These are phyloP conservation scores for Maudiozyma saulgeensis DNA, from an alignment of 805 yeast genomes.

Conservation along the genomic window DNA sequence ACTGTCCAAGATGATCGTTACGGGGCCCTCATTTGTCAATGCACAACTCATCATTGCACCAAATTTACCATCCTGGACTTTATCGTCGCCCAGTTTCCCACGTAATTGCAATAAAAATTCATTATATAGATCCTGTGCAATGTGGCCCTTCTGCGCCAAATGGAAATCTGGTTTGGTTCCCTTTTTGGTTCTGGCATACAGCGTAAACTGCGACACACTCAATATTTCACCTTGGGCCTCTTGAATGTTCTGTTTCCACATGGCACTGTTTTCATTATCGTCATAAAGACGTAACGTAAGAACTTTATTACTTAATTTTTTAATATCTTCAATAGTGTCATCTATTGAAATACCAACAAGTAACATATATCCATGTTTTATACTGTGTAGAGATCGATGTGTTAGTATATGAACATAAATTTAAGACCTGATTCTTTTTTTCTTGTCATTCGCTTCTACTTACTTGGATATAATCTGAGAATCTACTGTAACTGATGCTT, in stretches of 20 bases:
- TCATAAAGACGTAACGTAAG: conserved; percentile 65
- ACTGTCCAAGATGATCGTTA: conserved; percentile 76
- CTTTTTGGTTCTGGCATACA: conserved; percentile 75
- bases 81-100: conserved; percentile 46
- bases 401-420: not conserved
- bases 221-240: conserved; percentile 66
- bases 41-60: conserved; percentile 98
- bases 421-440: too few species aligned
- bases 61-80: conserved; percentile 79
- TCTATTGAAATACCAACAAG: conserved; percentile 76
- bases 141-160: conserved; percentile 74
- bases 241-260: conserved; percentile 66
- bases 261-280: conserved; percentile 44
- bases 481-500: conserved; percentile 84
- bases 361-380: conserved; percentile 64
- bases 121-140: conserved; percentile 37
- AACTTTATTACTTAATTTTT: conserved; percentile 58
- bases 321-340: conserved; percentile 69
- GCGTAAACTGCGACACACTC: conserved; percentile 87
- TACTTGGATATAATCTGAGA: conserved; percentile 55
- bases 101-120: conserved; percentile 41
- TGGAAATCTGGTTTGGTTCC: conserved; percentile 96
- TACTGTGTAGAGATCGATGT: conserved; percentile 25
- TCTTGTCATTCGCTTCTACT: too few species aligned
- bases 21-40: conserved; percentile 87